These are phyloP conservation scores for Apostasia ramifera DNA, from an alignment of 106 monocot species.

Conservation along the genomic window DNA sequence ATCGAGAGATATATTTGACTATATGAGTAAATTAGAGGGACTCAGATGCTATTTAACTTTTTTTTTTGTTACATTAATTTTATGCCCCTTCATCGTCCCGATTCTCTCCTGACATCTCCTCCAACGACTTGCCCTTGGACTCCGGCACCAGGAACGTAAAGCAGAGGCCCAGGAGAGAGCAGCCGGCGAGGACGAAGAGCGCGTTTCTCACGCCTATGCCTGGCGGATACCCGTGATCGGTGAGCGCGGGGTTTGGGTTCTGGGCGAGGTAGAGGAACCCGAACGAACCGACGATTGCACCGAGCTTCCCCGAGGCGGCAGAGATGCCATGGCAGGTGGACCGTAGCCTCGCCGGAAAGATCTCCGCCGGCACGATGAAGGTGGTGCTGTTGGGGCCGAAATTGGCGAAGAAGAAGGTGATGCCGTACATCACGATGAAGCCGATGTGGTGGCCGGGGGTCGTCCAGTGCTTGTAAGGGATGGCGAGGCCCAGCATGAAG, in stretches of 20 bases:
- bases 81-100: slow-evolving; percentile 10
- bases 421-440: slow-evolving; percentile 56
- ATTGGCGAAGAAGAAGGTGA: slow-evolving; percentile 92
- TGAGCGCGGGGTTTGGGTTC: slow-evolving; percentile 20
- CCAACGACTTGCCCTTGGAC: slow-evolving; percentile 59
- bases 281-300: slow-evolving; percentile 74
- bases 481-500: slow-evolving; percentile 19
- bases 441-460: slow-evolving; percentile 41
- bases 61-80: too few relatives aligned
- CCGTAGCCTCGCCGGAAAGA: slow-evolving; percentile 60
- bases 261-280: slow-evolving; percentile 72
- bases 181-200: slow-evolving; percentile 45
- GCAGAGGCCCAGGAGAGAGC: slow-evolving; percentile 38
- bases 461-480: slow-evolving; percentile 44
- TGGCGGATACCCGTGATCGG: slow-evolving; percentile 36
- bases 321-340: slow-evolving; percentile 82
- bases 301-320: slow-evolving; percentile 64
- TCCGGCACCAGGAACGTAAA: slow-evolving; percentile 63
- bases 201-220: slow-evolving; percentile 62
- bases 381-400: slow-evolving; percentile 87
- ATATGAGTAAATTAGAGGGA: too few relatives aligned
- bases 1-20: too few relatives aligned
- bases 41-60: too few relatives aligned
- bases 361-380: slow-evolving; percentile 82
- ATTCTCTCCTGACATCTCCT: slow-evolving; percentile 58